phyloP scores from a whole-genome alignment of 1,284 basidiomycete genomes.

The Phellinidium pouzarii region DNA sequence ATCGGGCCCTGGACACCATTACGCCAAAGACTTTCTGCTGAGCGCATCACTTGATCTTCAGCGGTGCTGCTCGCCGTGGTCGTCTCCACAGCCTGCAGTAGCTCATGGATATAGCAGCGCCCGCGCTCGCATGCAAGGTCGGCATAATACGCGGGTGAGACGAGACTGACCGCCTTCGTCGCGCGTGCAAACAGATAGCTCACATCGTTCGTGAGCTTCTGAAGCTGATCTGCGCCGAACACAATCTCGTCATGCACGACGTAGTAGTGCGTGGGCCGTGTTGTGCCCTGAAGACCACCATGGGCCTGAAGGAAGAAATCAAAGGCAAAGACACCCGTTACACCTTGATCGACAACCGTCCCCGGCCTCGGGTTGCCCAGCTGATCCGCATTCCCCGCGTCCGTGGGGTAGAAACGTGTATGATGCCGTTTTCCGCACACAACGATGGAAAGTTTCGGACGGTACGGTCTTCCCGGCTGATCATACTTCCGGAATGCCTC shows the following conservation, averaged over 20 bases:
- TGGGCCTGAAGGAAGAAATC: slow-evolving; percentile 61
- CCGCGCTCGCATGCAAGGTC: slow-evolving; percentile 73
- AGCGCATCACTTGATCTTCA: slow-evolving; percentile 41
- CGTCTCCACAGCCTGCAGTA: slow-evolving; percentile 49
- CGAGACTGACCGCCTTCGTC: slow-evolving; percentile 73
- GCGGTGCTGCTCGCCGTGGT: slow-evolving; percentile 25
- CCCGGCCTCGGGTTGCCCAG: slow-evolving; percentile 69
- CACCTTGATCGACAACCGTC: slow-evolving; percentile 63
- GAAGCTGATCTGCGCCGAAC: slow-evolving; percentile 61
- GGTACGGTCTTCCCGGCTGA: slow-evolving; percentile 41
- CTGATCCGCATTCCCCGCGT: slow-evolving; percentile 41
- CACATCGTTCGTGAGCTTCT: slow-evolving; percentile 49
- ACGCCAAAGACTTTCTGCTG: slow-evolving; percentile 50
- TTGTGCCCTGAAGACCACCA: slow-evolving; percentile 40
- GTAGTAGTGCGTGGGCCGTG: slow-evolving; percentile 70
- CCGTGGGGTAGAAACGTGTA: slow-evolving; percentile 74
- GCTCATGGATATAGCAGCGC: slow-evolving; percentile 62
- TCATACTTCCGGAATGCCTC: slow-evolving; percentile 51
- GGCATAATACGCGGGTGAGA: slow-evolving; percentile 73
- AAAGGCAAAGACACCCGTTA: slow-evolving; percentile 66
- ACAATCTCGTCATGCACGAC: slow-evolving; percentile 69
- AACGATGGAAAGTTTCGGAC: slow-evolving; percentile 66
- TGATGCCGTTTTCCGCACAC: slow-evolving; percentile 81
- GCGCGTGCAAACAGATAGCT: slow-evolving; percentile 75
- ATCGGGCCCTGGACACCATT: slow-evolving; percentile 43